Conservation (phyloP, 1,284 basidiomycete genomes). For the Microbotryomycetes sp. region DNA sequence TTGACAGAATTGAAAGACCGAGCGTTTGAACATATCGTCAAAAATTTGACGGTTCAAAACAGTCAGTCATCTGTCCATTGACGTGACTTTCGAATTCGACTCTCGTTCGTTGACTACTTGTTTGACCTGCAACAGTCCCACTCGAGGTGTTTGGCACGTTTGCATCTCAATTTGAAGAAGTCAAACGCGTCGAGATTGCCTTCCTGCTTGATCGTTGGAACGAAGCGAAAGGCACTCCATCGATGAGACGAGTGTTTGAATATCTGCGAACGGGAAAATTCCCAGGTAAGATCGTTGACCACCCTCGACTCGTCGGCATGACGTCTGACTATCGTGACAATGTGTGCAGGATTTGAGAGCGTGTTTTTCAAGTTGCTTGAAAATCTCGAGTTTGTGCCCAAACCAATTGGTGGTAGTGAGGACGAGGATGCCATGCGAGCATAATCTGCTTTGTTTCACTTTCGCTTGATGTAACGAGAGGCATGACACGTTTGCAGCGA, state of each 20-base stretch:
- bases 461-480: neutral
- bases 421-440: neutral
- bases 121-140: conserved; percentile 16
- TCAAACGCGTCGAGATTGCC: conserved; percentile 31
- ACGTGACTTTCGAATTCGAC: neutral
- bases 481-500: too few species aligned
- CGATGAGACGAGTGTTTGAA: neutral
- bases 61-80: conserved; percentile 11
- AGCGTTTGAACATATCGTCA: conserved; percentile 37
- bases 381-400: neutral
- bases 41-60: conserved; percentile 32
- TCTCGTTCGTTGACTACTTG: neutral
- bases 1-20: conserved; percentile 36
- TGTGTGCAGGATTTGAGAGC: neutral
- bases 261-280: neutral
- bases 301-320: too few species aligned
- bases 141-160: conserved; percentile 36
- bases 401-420: neutral
- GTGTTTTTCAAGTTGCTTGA: neutral
- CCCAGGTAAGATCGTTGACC: neutral
- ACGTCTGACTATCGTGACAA: too few species aligned
- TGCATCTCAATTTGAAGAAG: conserved; percentile 32
- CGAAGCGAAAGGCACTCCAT: neutral
- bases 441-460: too few species aligned
- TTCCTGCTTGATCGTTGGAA: conserved; percentile 32